Base-by-base conservation (phyloP, 2,329 filamentous ascomycete genomes). In the Cercospora citrullina region DNA sequence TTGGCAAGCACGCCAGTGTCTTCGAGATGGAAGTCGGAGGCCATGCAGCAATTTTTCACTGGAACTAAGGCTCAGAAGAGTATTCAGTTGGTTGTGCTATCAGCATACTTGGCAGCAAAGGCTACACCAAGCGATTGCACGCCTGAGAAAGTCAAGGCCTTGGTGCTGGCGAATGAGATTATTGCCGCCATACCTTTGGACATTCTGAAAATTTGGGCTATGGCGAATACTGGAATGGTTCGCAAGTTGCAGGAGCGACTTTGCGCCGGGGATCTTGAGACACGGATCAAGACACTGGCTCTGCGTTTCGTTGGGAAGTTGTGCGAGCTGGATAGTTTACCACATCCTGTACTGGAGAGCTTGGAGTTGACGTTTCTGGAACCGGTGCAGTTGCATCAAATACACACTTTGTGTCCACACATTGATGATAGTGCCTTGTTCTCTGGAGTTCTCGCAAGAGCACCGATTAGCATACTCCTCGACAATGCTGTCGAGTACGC, bases 221-320 rank as follows among this genome's bases (percentile, higher is more conserved):
- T 69, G 8, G 72, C 72, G 5, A 80, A 80, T 57, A 65, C 67
- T 4, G 67, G 71, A 36, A 71, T 76, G 33, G 63, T 78, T 9
- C 71, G 75, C 51, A 79, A 78, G 65, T 48, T 80, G 51, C 73
- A 79, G 33, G 75, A 79, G 55, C 78, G 77, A 55, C 70, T 75
- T 4, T 68, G 74, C 10, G 72, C 71, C 5, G 67, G 63, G 7
- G 69, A 72, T 1, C 42, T 74, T 21, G 68, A 73, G 28, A 57
- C 60, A 12, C 57, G 26, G n/a, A 51, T 75, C 31, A 72, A 71
- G 28, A 68, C 75, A 7, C 66, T 74, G n/a, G 74, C 72, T 18
- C 65, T 77, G 42, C 72, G 71, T 4, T 75, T 77, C 48, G 61
- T 76, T 5, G 71, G 66, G 1, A 72, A 69, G 60, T 68, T 75